These are phyloP conservation scores for Urtica urens DNA, from an alignment of 306 rosid genomes.

Conservation along the genomic window DNA sequence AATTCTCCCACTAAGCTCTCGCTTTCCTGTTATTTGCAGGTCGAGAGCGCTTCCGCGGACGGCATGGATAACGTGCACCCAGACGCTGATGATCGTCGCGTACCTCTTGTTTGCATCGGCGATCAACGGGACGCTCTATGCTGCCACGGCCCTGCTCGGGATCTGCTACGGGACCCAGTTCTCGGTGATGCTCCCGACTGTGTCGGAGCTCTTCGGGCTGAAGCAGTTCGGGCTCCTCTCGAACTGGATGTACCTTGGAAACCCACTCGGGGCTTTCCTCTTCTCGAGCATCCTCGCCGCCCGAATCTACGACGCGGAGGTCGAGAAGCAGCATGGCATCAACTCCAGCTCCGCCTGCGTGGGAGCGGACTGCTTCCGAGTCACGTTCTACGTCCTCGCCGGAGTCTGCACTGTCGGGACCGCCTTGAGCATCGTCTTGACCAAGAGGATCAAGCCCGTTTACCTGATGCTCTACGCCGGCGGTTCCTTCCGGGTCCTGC, in stretches of 20 bases:
- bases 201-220: constrained; percentile 75
- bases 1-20: too few species aligned
- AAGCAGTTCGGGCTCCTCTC: constrained; percentile 51
- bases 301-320: constrained; percentile 52
- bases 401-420: constrained; percentile 44
- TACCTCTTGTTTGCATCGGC: constrained; percentile 59
- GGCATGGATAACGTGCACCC: constrained; percentile 71
- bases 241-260: constrained; percentile 57
- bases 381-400: constrained; percentile 59
- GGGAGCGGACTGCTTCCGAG: constrained; percentile 60
- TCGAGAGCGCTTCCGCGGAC: constrained; percentile 53
- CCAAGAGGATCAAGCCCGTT: constrained; percentile 53
- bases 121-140: constrained; percentile 43
- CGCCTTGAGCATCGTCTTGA: constrained; percentile 40
- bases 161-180: constrained; percentile 70
- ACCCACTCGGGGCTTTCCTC: constrained; percentile 68
- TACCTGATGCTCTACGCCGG: constrained; percentile 70
- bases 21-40: constrained; percentile 29
- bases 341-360: constrained; percentile 31
- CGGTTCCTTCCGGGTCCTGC: constrained; percentile 68
- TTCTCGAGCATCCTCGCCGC: constrained; percentile 78
- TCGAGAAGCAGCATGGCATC: constrained; percentile 47
- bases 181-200: constrained; percentile 68
- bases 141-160: constrained; percentile 55
- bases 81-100: constrained; percentile 38